Conservation (phyloP, 768 basidiomycete species). For the Rhodosporidiobolus odoratus region DNA sequence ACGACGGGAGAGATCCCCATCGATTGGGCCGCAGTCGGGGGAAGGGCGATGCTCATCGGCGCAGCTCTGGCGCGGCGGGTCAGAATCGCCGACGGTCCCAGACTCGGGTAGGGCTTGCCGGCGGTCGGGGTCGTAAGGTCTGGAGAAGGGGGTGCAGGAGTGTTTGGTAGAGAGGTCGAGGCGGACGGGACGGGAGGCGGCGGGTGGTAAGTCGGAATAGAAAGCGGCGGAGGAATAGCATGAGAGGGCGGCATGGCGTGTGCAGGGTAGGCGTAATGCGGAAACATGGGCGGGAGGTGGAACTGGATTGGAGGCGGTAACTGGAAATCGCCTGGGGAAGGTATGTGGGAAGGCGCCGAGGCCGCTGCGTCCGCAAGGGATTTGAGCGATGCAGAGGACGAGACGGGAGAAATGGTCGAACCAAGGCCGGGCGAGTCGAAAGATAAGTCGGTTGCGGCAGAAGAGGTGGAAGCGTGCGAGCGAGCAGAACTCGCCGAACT, state of each 20-base stretch:
- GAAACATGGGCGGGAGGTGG: not conserved
- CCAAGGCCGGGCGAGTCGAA: constrained; percentile 8
- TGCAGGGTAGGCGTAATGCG: not conserved
- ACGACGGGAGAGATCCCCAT: constrained; percentile 1
- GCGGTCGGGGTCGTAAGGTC: constrained; percentile 3
- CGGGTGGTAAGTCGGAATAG: not conserved
- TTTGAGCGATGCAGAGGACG: constrained; percentile 11
- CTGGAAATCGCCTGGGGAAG: not conserved
- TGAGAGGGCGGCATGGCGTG: not conserved
- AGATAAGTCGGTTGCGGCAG: constrained; percentile 11
- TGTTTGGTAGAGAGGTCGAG: not conserved
- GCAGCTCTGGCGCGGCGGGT: constrained; percentile 16
- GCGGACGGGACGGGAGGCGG: too few relatives aligned
- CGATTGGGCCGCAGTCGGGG: not conserved
- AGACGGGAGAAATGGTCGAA: constrained; percentile 21
- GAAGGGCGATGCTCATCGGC: constrained; percentile 11
- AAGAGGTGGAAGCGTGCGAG: not conserved
- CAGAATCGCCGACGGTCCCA: not conserved
- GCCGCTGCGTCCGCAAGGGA: not conserved
- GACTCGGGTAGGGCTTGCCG: not conserved
- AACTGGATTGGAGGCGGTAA: constrained; percentile 2
- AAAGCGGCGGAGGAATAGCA: not conserved
- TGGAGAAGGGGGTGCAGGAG: not conserved
- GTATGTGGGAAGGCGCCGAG: not conserved
- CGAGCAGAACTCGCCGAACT: constrained; percentile 4